Conservation (phyloP, 495 filamentous ascomycete species). For the Lasiosphaeris hirsuta region DNA sequence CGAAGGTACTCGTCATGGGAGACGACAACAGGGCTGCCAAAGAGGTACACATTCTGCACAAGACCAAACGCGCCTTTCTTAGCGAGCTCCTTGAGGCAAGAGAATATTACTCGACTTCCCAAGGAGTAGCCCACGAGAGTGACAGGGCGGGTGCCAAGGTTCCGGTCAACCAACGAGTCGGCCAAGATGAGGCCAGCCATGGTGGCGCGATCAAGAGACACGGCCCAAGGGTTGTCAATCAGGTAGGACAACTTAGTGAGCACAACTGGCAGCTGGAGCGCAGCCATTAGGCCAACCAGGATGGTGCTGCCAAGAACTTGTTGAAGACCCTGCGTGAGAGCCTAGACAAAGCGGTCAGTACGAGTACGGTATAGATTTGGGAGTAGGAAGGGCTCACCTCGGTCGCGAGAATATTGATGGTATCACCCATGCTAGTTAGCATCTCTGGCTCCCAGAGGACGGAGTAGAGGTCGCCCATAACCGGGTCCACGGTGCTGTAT, state of each 20-base stretch:
- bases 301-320: conserved; percentile 92
- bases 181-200: conserved; percentile 90
- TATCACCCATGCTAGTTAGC: conserved; percentile 94
- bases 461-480: conserved; percentile 98
- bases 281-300: conserved; percentile 83
- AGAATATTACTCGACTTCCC: conserved; percentile 88
- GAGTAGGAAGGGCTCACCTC: conserved; percentile 60
- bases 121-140: conserved; percentile 97
- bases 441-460: conserved; percentile 98
- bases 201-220: conserved; percentile 85
- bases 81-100: conserved; percentile 83
- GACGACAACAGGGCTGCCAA: conserved; percentile 87
- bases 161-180: conserved; percentile 88
- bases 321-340: conserved; percentile 91
- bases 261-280: conserved; percentile 87
- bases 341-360: conserved; percentile 46
- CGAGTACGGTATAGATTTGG: conserved; percentile 4
- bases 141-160: conserved; percentile 85
- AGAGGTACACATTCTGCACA: conserved; percentile 92
- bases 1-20: conserved; percentile 88
- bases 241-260: conserved; percentile 93
- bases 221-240: conserved; percentile 97
- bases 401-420: conserved; percentile 96
- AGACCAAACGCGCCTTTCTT: conserved; percentile 84
- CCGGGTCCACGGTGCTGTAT: conserved; percentile 90